A percentile compares a stretch with the other conserved stretches of the same genome.
phyloP scores from a whole-genome alignment of 2,329 filamentous ascomycete genomes.

The Paraphoma chrysanthemicola region DNA sequence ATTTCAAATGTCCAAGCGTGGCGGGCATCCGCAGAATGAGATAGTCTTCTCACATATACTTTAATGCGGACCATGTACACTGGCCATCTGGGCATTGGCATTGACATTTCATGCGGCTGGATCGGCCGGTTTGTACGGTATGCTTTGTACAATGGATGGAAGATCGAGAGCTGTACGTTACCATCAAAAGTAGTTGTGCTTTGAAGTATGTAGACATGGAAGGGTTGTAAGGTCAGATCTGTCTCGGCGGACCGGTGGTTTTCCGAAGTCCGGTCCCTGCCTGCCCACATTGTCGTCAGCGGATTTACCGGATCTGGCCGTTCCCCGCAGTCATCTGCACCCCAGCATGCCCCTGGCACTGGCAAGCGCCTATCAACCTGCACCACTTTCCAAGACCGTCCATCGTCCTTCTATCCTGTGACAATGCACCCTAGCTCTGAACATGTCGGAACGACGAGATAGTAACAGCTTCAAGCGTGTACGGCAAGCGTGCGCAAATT shows the following conservation, averaged over 20 bases:
- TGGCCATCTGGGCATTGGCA: background rate
- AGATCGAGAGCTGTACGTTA: too few species aligned
- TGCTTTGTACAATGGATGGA: too few species aligned
- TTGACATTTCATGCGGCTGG: background rate
- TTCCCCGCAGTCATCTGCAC: background rate
- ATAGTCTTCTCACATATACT: background rate
- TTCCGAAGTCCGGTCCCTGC: background rate
- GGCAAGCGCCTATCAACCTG: background rate
- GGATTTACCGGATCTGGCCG: background rate
- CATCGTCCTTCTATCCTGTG: background rate
- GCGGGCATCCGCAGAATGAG: too few species aligned
- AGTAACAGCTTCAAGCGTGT: slow-evolving; percentile 6
- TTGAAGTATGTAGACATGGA: too few species aligned
- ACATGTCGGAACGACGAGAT: slow-evolving; percentile 7
- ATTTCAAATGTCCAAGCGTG: too few species aligned
- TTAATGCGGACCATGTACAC: slow-evolving; percentile 2
- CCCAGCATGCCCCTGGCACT: background rate
- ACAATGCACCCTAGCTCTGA: background rate
- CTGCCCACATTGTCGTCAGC: too few species aligned
- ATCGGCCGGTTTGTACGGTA: too few species aligned
- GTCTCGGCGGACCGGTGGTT: too few species aligned
- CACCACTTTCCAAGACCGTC: background rate
- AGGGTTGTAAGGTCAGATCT: too few species aligned
- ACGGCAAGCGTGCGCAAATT: slow-evolving; percentile 16
- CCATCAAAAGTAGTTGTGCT: too few species aligned